Percentiles rank a stretch among this genome's conserved stretches.
phyloP scores from a whole-genome alignment of 2,329 filamentous ascomycete species.

The Penicillium crustosum region DNA sequence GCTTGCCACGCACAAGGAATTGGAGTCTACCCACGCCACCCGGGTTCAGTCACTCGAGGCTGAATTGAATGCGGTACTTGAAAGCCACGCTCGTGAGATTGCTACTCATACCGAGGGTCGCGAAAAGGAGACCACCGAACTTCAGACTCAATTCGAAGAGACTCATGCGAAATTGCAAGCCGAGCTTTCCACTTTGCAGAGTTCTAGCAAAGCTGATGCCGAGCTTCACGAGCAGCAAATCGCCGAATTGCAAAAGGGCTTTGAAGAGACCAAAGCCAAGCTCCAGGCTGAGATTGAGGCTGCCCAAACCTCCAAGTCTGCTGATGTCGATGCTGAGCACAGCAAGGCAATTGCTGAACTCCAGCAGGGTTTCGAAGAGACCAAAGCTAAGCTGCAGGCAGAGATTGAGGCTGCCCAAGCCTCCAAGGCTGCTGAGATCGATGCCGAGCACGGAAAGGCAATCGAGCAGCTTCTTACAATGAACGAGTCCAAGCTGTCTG shows the following conservation, averaged over 20 bases:
- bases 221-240: conserved; percentile 31
- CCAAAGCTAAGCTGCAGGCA: conserved; percentile 34
- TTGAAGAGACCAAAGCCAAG: conserved; percentile 30
- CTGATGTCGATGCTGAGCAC: conserved; percentile 27
- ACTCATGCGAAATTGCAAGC: conserved; percentile 29
- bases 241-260: conserved; percentile 37
- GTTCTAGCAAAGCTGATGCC: conserved; percentile 31
- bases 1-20: conserved; percentile 27
- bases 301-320: conserved; percentile 8
- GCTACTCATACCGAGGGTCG: conserved; percentile 30
- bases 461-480: conserved; percentile 40
- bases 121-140: conserved; percentile 30
- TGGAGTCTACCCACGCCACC: conserved; percentile 34
- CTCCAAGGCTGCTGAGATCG: conserved; percentile 37
- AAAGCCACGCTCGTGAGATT: conserved; percentile 31
- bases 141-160: conserved; percentile 36
- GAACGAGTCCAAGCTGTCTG: conserved; percentile 42
- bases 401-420: conserved; percentile 39
- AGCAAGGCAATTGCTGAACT: conserved; percentile 33
- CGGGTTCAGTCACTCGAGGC: conserved; percentile 31
- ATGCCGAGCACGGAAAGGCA: conserved; percentile 34
- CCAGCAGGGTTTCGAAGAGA: conserved; percentile 37
- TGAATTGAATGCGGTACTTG: conserved; percentile 27
- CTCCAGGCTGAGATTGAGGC: conserved; percentile 21
- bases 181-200: conserved; percentile 32